These are phyloP conservation scores for Melanomma pulvis-pyrius DNA, from an alignment of 495 filamentous ascomycete species.

Conservation along the genomic window DNA sequence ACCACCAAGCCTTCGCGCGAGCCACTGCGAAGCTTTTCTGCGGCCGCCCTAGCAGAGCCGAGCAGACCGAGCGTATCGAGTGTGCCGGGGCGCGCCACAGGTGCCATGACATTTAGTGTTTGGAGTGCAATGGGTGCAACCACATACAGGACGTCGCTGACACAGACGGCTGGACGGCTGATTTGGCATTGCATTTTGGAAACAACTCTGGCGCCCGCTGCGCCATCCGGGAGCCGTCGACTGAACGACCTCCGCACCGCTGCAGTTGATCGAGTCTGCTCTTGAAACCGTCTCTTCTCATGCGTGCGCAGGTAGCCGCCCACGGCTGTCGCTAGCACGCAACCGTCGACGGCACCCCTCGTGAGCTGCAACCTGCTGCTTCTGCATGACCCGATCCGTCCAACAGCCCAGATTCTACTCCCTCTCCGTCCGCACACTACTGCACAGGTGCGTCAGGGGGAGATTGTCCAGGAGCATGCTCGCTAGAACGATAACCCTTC, in stretches of 20 bases:
- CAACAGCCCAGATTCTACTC: not conserved
- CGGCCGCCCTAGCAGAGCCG: no score
- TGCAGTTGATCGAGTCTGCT: not conserved
- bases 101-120: slow-evolving; percentile 30
- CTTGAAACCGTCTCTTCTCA: slow-evolving; percentile 22
- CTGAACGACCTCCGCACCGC: not conserved
- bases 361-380: slow-evolving; percentile 1
- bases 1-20: slow-evolving; percentile 17
- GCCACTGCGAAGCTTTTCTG: slow-evolving; percentile 14
- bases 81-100: slow-evolving; percentile 4
- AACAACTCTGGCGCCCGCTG: slow-evolving; percentile 10
- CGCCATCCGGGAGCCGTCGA: not conserved
- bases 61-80: slow-evolving; percentile 12
- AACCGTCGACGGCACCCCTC: slow-evolving; percentile 4
- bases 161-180: slow-evolving; percentile 26
- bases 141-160: slow-evolving; percentile 10
- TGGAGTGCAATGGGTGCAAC: slow-evolving; percentile 8
- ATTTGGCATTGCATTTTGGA: slow-evolving; percentile 27
- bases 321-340: slow-evolving; percentile 10
- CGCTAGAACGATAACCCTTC: not conserved
- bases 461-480: slow-evolving; percentile 8
- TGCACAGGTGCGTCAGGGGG: not conserved
- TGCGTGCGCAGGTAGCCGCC: slow-evolving; percentile 22
- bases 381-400: slow-evolving; percentile 8
- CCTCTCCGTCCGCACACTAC: not conserved